Evolutionary conservation across 768 basidiomycete species (phyloP).

Genomic region (Lepiota brunneoincarnata): DNA sequence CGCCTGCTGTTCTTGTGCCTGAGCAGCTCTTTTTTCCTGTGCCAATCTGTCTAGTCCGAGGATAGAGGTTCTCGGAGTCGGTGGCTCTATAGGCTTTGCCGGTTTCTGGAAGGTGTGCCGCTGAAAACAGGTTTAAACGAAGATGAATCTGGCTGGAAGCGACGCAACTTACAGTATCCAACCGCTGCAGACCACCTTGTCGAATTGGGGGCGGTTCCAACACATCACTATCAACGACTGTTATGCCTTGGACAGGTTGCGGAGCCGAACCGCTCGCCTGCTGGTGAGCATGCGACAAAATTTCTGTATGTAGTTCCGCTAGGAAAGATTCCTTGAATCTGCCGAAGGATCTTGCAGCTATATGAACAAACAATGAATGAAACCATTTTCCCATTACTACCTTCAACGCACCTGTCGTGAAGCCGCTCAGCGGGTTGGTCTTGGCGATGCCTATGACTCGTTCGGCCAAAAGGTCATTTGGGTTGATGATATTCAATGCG

Average conservation of each 20-base stretch:
- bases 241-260: conserved; percentile 72
- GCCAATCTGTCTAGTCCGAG: conserved; percentile 90
- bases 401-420: conserved; percentile 58
- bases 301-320: conserved; percentile 75
- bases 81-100: conserved; percentile 67
- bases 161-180: conserved; percentile 51
- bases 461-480: conserved; percentile 79
- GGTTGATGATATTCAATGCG: conserved; percentile 74
- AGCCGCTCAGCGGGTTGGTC: conserved; percentile 58
- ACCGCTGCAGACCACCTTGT: conserved; percentile 73
- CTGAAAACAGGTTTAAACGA: conserved; percentile 32
- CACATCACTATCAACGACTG: conserved; percentile 76
- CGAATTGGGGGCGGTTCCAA: conserved; percentile 77
- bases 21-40: conserved; percentile 77
- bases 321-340: conserved; percentile 82
- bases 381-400: background rate
- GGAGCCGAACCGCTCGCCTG: conserved; percentile 50
- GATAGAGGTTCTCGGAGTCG: conserved; percentile 74
- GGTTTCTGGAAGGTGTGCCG: conserved; percentile 81
- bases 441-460: conserved; percentile 80
- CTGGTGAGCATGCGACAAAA: conserved; percentile 69
- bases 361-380: background rate
- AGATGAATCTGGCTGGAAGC: background rate
- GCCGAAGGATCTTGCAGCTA: conserved; percentile 80
- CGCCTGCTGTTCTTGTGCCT: conserved; percentile 38